Evolutionary conservation across 2,329 filamentous ascomycete genomes (phyloP), one percentile per base, ranked within the genome.

Genomic region (Colletotrichum sp.): DNA sequence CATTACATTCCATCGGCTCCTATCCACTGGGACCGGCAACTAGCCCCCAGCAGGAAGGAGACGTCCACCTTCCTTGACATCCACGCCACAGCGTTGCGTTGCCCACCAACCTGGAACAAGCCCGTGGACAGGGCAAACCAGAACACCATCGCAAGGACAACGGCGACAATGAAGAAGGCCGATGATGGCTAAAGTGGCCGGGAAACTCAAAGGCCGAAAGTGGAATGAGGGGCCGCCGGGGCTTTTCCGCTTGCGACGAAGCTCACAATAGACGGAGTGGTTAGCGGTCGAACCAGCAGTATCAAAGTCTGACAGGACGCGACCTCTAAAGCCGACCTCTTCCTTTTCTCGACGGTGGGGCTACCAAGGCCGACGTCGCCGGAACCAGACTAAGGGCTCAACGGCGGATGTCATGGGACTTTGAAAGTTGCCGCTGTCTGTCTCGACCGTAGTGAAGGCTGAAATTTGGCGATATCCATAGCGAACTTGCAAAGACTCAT

Each of bases 41-140:
- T 32, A 75, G 70, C 60, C 71, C 71, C 16, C n/a, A 52, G 66
- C 36, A 39, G 66, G 65, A 66, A 71, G 60, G 75, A 67, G 75
- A 28, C 39, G 60, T 34, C 36, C 34, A 34, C 26, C 34, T 30
- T 39, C 69, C 55, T 28, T 62, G 62, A 21, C 30, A 30, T n/a
- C 64, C 64, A 69, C 49, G 62, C 71, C 71, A 74, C 75, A 65
- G 36, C 71, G 64, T 76, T 76, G 74, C 75, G 60, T 71, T 71
- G 65, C 49, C 75, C 73, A 34, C 55, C 57, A 59, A 59, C 64
- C 57, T 76, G 73, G 63, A 76, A 73, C 57, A 52, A 60, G 21
- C 36, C 69, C 28, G 24, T 44, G 24, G 30, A 36, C 44, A 49
- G 55, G 65, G 39, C 28, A 36, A 44, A 24, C 12, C 49, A 59